Evolutionary conservation across 305 asterid genomes (phyloP).

Genomic region (Striga hermonthica): DNA sequence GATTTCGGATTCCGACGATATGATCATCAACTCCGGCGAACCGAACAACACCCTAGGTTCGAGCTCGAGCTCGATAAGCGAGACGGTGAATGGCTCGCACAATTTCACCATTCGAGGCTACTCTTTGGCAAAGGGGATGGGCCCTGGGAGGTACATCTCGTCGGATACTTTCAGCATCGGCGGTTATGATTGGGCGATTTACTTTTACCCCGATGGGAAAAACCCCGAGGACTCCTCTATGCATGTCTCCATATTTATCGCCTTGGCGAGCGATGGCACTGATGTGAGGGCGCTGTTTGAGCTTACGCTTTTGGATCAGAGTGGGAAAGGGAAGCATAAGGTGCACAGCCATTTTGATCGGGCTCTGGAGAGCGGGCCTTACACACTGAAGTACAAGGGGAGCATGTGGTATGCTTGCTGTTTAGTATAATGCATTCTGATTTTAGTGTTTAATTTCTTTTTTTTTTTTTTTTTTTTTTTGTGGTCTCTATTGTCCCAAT

Average conservation of each 20-base stretch:
- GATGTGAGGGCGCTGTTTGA: constrained; percentile 92
- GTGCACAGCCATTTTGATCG: constrained; percentile 94
- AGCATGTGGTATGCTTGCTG: constrained; percentile 79
- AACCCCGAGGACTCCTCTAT: constrained; percentile 68
- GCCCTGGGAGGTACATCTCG: constrained; percentile 73
- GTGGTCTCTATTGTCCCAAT: neutral
- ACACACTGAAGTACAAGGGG: constrained; percentile 78
- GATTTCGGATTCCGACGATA: constrained; percentile 35
- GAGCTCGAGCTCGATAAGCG: constrained; percentile 71
- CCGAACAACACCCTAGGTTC: constrained; percentile 38
- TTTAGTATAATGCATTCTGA: constrained; percentile 12
- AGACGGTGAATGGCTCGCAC: constrained; percentile 91
- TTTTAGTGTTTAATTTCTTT: neutral
- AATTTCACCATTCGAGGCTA: constrained; percentile 80
- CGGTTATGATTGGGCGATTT: constrained; percentile 87
- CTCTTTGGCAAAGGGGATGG: constrained; percentile 93
- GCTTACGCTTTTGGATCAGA: constrained; percentile 87
- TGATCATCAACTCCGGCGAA: constrained; percentile 49
- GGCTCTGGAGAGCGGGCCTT: constrained; percentile 89
- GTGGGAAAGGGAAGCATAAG: constrained; percentile 83
- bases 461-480: neutral
- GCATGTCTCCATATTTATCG: constrained; percentile 82
- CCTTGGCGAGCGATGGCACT: constrained; percentile 81
- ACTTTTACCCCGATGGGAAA: constrained; percentile 91
- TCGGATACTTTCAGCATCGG: constrained; percentile 82